These are phyloP conservation scores for Oryza longistaminata DNA, from an alignment of 176 grass and related monocot genomes.

Conservation along the genomic window DNA sequence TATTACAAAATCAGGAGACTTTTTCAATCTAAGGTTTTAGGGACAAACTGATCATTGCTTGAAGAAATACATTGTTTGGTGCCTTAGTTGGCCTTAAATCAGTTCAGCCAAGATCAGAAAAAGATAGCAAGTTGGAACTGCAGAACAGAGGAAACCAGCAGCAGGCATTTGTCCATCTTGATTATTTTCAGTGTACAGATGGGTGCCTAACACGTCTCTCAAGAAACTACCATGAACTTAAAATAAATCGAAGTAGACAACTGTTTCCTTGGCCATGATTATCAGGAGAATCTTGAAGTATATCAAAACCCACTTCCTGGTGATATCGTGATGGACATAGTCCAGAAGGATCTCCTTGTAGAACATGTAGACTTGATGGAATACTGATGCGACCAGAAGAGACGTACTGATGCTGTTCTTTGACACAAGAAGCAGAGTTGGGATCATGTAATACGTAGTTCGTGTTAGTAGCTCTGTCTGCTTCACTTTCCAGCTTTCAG, in stretches of 20 bases:
- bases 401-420: conserved; percentile 61
- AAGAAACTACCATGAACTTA: conserved; percentile 39
- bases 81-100: conserved; percentile 3
- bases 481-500: conserved; percentile 71
- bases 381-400: conserved; percentile 58
- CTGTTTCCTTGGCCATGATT: conserved; percentile 79
- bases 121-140: not conserved
- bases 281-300: conserved; percentile 81
- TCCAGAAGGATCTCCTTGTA: conserved; percentile 93
- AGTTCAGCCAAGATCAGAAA: not conserved
- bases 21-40: not conserved
- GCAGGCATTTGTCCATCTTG: conserved; percentile 5
- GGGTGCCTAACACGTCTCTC: not conserved
- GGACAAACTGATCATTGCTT: not conserved
- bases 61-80: not conserved
- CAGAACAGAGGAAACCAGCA: not conserved
- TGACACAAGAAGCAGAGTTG: conserved; percentile 55
- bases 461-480: conserved; percentile 45
- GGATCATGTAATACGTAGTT: conserved; percentile 64
- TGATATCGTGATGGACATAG: conserved; percentile 78
- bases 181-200: conserved; percentile 45
- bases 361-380: conserved; percentile 86
- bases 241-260: conserved; percentile 62
- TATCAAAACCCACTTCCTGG: conserved; percentile 78
- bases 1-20: conserved; percentile 32